Evolutionary conservation across 441 rosid genomes (phyloP), one percentile per base, ranked within the genome.

Genomic region (Adansonia gregorii): DNA sequence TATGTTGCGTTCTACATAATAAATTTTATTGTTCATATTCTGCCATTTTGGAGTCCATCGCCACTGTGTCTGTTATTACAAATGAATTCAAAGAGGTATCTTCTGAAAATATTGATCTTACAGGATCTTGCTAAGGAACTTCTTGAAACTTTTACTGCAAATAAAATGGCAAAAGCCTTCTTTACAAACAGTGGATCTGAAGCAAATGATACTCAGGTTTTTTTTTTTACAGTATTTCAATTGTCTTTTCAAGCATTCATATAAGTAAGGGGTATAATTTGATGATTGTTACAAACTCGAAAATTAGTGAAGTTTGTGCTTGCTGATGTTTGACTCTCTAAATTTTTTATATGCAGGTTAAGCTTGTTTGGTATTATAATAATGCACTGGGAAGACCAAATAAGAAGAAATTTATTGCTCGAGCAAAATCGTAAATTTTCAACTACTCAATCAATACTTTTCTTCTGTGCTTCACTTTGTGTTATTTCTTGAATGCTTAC

Each of bases 61-160:
- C 52, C 45, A 20, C 67, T n/a, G 49, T 71, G 3, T 51, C 52
- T 76, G 41, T 49, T 73, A 67, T 73, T 24, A 4, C 72, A 73
- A 74, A 20, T 67, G 66, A 66, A 19, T 35, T 31, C 43, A 49
- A 45, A 63, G 43, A 27, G 27, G 9, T 17, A 75, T 75, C 63
- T 77, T 24, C 8, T 51, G 2, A 54, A 59, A 66, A 27, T 74
- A 56, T 76, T 76, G 24, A 49, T 75, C 31, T 73, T 52, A 55
- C 86, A 96, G 98, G 98, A 94, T 90, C 98, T 96, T 81, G 99
- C 99, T 11, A 91, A 79, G 85, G 97, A 89, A 68, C 94, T 96
- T 81, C 73, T 96, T 52, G 94, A 89, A 58, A 91, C 87, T 73
- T 94, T 94, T 83, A 94, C 99, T 3, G 95, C 97, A 68, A 83